phyloP scores from a whole-genome alignment of 441 rosid genomes.

The Gossypium schwendimanii region DNA sequence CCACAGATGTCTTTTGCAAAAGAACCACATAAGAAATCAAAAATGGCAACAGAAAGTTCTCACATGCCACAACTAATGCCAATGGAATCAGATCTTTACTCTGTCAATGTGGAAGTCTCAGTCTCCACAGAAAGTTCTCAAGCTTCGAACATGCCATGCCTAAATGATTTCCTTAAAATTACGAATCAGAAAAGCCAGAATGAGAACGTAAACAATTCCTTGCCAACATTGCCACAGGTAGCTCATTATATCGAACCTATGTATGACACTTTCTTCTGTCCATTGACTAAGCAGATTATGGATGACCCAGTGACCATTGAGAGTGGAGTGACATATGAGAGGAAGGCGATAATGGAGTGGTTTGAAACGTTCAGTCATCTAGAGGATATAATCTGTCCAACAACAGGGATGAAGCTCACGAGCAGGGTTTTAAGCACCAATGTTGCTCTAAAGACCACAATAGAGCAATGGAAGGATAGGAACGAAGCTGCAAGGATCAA shows the following conservation, averaged over 20 bases:
- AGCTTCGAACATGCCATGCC: constrained; percentile 15
- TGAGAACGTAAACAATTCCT: constrained; percentile 25
- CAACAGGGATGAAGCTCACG: constrained; percentile 40
- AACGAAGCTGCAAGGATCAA: constrained; percentile 68
- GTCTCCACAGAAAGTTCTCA: constrained; percentile 32
- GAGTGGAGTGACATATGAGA: constrained; percentile 75
- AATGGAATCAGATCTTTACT: constrained; percentile 58
- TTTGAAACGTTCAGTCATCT: constrained; percentile 35
- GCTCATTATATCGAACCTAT: constrained; percentile 61
- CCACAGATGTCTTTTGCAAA: background rate
- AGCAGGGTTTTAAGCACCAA: constrained; percentile 40
- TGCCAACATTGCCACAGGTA: constrained; percentile 34
- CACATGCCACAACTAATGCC: constrained; percentile 13
- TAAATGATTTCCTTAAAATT: constrained; percentile 22
- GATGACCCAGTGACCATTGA: constrained; percentile 78
- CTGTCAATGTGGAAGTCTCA: constrained; percentile 36
- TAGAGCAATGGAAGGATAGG: constrained; percentile 74
- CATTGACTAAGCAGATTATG: constrained; percentile 70
- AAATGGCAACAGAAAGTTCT: background rate
- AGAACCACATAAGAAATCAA: background rate
- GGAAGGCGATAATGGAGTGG: constrained; percentile 60
- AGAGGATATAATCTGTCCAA: constrained; percentile 52
- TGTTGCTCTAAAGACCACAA: constrained; percentile 56
- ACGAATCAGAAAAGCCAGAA: constrained; percentile 32
- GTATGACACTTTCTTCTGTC: constrained; percentile 73